A percentile compares a stretch with the other conserved stretches of the same genome.
These are phyloP conservation scores for Cadophora malorum DNA, from an alignment of 2,329 filamentous ascomycete species.

Conservation along the genomic window DNA sequence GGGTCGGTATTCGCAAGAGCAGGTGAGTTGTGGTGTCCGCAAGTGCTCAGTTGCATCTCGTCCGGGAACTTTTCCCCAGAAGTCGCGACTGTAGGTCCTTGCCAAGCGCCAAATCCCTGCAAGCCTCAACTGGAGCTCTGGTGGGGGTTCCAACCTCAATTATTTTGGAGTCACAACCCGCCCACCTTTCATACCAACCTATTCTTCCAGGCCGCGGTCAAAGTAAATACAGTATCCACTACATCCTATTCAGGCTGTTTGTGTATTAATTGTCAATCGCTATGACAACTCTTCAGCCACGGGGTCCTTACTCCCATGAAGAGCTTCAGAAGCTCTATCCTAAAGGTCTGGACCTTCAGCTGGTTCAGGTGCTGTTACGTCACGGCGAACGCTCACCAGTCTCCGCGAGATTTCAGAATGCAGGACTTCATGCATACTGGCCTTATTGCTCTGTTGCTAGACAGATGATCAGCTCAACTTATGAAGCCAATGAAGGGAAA, in stretches of 20 bases:
- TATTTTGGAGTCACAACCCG: not conserved
- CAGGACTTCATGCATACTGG: constrained; percentile 75
- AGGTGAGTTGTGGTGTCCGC: not conserved
- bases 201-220: not conserved
- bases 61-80: not conserved
- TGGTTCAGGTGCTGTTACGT: constrained; percentile 86
- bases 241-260: not conserved
- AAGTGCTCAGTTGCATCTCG: not conserved
- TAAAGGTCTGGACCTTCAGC: constrained; percentile 76
- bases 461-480: constrained; percentile 69
- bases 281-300: constrained; percentile 82
- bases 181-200: constrained; percentile 2
- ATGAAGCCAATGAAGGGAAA: constrained; percentile 53
- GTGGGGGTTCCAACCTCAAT: not conserved
- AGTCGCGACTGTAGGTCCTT: not conserved
- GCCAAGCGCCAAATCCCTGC: not conserved
- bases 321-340: constrained; percentile 87
- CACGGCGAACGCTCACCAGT: constrained; percentile 87
- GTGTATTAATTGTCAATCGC: not conserved
- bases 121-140: not conserved
- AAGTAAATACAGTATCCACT: not conserved
- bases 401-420: constrained; percentile 84
- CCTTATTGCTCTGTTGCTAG: constrained; percentile 85
- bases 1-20: not conserved
- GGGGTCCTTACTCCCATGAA: constrained; percentile 77